Percentiles rank a stretch among this genome's conserved stretches.
Conservation (phyloP, 83 land plant species). For the Picea abies region DNA sequence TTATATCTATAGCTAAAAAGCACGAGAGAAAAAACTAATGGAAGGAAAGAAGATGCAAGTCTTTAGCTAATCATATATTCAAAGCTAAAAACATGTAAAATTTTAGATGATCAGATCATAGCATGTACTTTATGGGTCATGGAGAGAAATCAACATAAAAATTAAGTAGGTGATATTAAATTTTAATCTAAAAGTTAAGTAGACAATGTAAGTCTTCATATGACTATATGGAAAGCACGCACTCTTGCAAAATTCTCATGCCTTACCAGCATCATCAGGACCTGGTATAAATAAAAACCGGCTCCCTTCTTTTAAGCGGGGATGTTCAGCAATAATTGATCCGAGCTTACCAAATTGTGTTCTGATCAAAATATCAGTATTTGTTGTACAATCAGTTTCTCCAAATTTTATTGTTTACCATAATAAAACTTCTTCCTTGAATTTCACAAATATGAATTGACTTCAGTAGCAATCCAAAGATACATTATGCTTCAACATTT, state of each 20-base stretch:
- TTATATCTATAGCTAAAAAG: background rate
- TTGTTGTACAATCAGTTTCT: background rate
- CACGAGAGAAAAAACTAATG: background rate
- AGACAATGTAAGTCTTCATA: background rate
- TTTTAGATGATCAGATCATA: background rate
- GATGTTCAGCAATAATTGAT: constrained; percentile 71
- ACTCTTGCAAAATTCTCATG: background rate
- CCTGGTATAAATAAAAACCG: constrained; percentile 96
- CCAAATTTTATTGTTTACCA: background rate
- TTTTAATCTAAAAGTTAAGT: background rate
- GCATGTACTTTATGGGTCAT: background rate
- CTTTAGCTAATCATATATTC: background rate
- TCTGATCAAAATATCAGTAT: constrained; percentile 33
- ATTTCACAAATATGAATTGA: background rate
- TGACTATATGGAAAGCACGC: background rate
- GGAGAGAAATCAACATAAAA: constrained; percentile 9
- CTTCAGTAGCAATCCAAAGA: background rate
- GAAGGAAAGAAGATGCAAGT: background rate
- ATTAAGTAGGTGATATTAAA: background rate
- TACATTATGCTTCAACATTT: background rate
- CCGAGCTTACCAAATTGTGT: constrained; percentile 88
- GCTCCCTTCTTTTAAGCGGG: constrained; percentile 77
- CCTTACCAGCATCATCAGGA: constrained; percentile 91
- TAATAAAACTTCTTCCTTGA: background rate
- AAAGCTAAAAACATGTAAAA: background rate